Evolutionary conservation across 2,329 filamentous ascomycete species (phyloP).

Genomic region (Penicillium sp.): DNA sequence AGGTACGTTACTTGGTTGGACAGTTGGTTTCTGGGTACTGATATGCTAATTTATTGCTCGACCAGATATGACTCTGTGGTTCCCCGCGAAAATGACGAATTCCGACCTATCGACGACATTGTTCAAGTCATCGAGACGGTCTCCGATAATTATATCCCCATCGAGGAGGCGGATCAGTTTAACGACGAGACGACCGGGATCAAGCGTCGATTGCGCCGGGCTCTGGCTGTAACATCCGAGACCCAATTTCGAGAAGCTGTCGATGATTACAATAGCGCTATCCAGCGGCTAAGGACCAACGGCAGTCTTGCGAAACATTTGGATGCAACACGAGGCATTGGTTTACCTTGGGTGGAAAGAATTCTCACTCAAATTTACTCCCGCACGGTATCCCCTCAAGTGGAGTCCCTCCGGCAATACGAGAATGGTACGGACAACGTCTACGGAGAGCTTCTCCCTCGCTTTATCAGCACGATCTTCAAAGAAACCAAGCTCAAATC

Average conservation of each 20-base stretch:
- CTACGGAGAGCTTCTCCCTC: conserved; percentile 86
- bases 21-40: neutral
- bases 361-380: conserved; percentile 87
- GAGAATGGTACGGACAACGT: conserved; percentile 89
- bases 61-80: conserved; percentile 69
- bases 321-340: conserved; percentile 65
- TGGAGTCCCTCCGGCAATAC: conserved; percentile 80
- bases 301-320: conserved; percentile 72
- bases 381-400: conserved; percentile 84
- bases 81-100: conserved; percentile 76
- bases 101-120: conserved; percentile 65
- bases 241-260: conserved; percentile 72
- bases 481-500: conserved; percentile 74
- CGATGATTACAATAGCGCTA: conserved; percentile 70
- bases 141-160: conserved; percentile 73
- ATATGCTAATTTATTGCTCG: conserved; percentile 6
- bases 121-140: conserved; percentile 67
- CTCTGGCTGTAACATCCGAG: conserved; percentile 64
- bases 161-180: conserved; percentile 65
- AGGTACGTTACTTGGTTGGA: conserved; percentile 46
- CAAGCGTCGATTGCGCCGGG: conserved; percentile 72
- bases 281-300: conserved; percentile 64
- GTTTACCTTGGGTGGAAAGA: conserved; percentile 70
- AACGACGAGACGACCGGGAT: conserved; percentile 71
- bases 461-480: conserved; percentile 80